Conservation (phyloP, 2,329 filamentous ascomycete species). For the Trichophyton simii region DNA sequence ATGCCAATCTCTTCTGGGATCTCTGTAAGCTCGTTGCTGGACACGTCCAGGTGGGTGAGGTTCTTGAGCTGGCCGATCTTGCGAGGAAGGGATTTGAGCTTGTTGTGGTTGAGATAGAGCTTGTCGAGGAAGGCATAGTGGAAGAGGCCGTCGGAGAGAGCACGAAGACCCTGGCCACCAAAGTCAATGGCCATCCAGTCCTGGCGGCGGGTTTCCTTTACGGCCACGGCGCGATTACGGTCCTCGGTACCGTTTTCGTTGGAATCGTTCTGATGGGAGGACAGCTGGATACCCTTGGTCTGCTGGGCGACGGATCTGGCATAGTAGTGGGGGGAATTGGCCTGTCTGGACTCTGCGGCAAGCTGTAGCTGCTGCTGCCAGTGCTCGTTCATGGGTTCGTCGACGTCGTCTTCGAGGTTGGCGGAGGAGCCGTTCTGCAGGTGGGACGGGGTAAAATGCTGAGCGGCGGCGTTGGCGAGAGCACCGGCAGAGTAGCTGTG, state of each 20-base stretch:
- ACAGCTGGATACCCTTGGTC: conserved; percentile 34
- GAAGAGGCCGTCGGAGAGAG: conserved; percentile 68
- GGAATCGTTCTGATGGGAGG: conserved; percentile 38
- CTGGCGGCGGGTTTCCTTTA: conserved; percentile 48
- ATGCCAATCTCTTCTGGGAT: conserved; percentile 89
- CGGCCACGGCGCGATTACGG: conserved; percentile 53
- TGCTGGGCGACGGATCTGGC: conserved; percentile 36
- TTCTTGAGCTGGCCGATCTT: conserved; percentile 72
- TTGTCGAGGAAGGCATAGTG: conserved; percentile 80
- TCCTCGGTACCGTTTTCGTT: conserved; percentile 41
- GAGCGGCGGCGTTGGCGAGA: conserved; percentile 33
- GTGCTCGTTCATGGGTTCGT: conserved; percentile 53
- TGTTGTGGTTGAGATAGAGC: conserved; percentile 89
- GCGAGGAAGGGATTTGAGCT: conserved; percentile 64
- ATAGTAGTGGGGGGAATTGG: conserved; percentile 61
- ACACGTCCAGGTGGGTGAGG: conserved; percentile 72
- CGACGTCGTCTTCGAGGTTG: conserved; percentile 43
- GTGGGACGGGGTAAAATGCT: conserved; percentile 48
- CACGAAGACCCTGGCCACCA: conserved; percentile 85
- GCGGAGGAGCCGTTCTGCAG: conserved; percentile 48
- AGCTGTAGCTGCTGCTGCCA: conserved; percentile 81
- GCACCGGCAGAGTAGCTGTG: conserved; percentile 36
- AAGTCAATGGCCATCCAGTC: conserved; percentile 91
- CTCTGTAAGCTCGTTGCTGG: conserved; percentile 69
- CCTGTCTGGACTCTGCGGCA: conserved; percentile 59